These are phyloP conservation scores for Lithohypha guttulata DNA, from an alignment of 2,329 filamentous ascomycete genomes.

Conservation along the genomic window DNA sequence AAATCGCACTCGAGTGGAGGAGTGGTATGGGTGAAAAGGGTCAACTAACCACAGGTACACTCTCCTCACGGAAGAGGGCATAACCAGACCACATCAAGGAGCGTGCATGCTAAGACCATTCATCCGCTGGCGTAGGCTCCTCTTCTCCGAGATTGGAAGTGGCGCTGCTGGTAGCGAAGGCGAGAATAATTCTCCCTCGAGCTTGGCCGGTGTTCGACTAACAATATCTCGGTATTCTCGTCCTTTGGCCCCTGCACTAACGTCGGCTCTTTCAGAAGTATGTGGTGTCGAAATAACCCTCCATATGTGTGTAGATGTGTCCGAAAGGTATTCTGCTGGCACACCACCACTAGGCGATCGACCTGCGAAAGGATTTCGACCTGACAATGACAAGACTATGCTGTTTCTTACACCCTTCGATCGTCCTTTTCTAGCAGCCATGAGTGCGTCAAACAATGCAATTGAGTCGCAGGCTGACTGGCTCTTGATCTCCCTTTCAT, in stretches of 20 bases:
- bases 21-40: conserved; percentile 83
- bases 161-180: neutral
- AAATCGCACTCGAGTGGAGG: conserved; percentile 78
- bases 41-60: conserved; percentile 74
- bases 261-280: conserved; percentile 33
- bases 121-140: conserved; percentile 12
- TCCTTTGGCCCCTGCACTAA: conserved; percentile 13
- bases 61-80: conserved; percentile 38
- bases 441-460: conserved; percentile 12
- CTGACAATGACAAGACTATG: conserved; percentile 36
- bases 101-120: conserved; percentile 21
- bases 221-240: conserved; percentile 52
- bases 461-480: conserved; percentile 10
- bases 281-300: conserved; percentile 50
- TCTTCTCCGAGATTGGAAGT: neutral
- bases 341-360: conserved; percentile 30
- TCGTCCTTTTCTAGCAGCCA: conserved; percentile 5
- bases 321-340: conserved; percentile 47
- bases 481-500: conserved; percentile 48
- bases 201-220: conserved; percentile 63
- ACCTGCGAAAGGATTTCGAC: conserved; percentile 25
- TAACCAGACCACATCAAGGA: conserved; percentile 8
- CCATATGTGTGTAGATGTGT: conserved; percentile 55
- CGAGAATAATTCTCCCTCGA: conserved; percentile 60
- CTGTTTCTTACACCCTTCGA: conserved; percentile 8